Evolutionary conservation across 805 yeast species (phyloP), one percentile per base, ranked within the genome.

Genomic region (Saitoella complicata): DNA sequence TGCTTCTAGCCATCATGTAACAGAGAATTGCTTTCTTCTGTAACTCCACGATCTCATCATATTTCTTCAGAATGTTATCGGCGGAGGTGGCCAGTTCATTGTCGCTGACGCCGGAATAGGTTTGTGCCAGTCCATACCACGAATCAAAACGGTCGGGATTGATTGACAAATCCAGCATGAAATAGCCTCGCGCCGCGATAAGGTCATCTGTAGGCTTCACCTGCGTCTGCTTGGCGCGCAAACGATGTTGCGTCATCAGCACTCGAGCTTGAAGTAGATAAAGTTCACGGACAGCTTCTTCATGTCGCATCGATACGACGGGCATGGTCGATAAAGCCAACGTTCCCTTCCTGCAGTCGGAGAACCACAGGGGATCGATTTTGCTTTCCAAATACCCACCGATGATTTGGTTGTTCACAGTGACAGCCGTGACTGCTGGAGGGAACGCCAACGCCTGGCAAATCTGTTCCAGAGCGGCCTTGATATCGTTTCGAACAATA

Each of bases 41-140:
- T 37, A 34, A 43, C 31, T 32, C 29, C 8, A 10, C 12, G n/a
- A 32, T 12, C 10, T 12, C 37, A 8, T 32, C 39, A 30, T 94
- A 69, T 53, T 71, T 78, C 46, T 80, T 69, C 58, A 85, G 95
- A 3, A 73, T 56, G 54, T 81, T 81, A 53, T 87, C 95, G 0
- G 94, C 77, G 1, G 88, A 81, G 93, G 95, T 85, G n/a, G 83
- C 75, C 45, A 91, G 61, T 50, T 84, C 95, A 58, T 86, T 95
- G 51, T 88, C 96, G 0, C 80, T 94, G 37, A 82, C 63, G 46
- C 68, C 76, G 0, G 86, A 78, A 52, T 71, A 86, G 0, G 88
- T 77, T 55, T 79, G 85, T 0, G 93, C 95, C 9, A 91, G 58
- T 1, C 84, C 68, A 37, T 76, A 65, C 99, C 99, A 91, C 6